Conservation (phyloP, 257 asterid species). For the Cordia subcordata region DNA sequence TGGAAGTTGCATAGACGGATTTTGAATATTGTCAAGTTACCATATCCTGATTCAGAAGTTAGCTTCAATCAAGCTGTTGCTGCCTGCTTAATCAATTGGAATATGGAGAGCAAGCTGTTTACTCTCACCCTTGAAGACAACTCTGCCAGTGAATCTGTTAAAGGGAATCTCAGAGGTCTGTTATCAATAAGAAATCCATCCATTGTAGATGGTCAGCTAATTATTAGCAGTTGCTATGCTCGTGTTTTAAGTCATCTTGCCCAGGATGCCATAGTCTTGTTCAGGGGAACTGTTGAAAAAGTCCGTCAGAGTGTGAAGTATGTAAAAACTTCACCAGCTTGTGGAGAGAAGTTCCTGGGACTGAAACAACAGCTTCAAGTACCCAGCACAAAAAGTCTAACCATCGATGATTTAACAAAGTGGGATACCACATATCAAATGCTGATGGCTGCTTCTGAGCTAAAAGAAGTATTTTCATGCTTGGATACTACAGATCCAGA, state of each 20-base stretch:
- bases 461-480: constrained; percentile 12
- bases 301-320: not conserved
- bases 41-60: constrained; percentile 4
- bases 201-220: constrained; percentile 1
- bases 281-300: not conserved
- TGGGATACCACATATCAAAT: constrained; percentile 12
- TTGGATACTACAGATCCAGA: constrained; percentile 7
- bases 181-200: constrained; percentile 3
- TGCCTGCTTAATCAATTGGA: constrained; percentile 9
- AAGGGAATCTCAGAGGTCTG: constrained; percentile 2
- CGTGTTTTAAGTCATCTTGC: constrained; percentile 7
- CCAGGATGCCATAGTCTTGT: not conserved
- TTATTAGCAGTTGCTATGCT: constrained; percentile 4
- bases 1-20: constrained; percentile 13
- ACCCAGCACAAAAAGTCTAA: constrained; percentile 8
- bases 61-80: constrained; percentile 3
- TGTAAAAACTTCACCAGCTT: not conserved
- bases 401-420: constrained; percentile 4
- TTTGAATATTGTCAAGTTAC: constrained; percentile 2
- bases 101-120: constrained; percentile 9
- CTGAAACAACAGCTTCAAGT: constrained; percentile 12
- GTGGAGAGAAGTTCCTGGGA: not conserved
- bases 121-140: constrained; percentile 5
- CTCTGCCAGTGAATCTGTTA: not conserved
- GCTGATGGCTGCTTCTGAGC: constrained; percentile 11